Evolutionary conservation across 208 protist species (phyloP), one percentile per base, ranked within the genome.

Genomic region (Acanthamoeba healyi): DNA sequence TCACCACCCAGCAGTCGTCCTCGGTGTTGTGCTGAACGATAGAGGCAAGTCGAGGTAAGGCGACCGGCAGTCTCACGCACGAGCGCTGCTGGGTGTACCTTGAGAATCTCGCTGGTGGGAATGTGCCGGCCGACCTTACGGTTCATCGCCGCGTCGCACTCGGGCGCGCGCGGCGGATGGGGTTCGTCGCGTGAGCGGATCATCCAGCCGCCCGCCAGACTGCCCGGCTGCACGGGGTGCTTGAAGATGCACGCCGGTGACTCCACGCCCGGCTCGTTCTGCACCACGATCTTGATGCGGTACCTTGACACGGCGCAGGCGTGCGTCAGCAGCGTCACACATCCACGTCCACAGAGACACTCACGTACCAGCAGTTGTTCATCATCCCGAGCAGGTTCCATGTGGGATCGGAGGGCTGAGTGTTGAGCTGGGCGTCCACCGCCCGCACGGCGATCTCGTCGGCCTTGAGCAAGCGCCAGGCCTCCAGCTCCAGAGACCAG

Each of bases 1-100:
- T 95, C 49, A 99, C 97, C 1, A 99, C 97, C 98, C 98, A 99
- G 91, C 98, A 98, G 94, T 98, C 98, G 22, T 94, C 96, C 36
- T 98, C 97, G n/a, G 93, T 97, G 90, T 98, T 97, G 92, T 99
- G 98, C 96, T 98, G 98, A 32, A 81, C 63, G 36, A 98, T 26
- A 2, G 51, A 22, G 19, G n/a, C n/a, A 34, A 12, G 7, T 5
- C 26, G 1, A 72, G 15, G 19, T 1, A 32, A 9, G 32, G 54
- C 54, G n/a, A n/a, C n/a, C n/a, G n/a, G n/a, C n/a, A n/a, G n/a
- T n/a, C n/a, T n/a, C n/a, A n/a, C n/a, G n/a, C n/a, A n/a, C 26
- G 51, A 19, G 51, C 15, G 51, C 44, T n/a, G 44, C 44, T 12
- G 44, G 15, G 0, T 4, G 51, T 58, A 38, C 63, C 63, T 72